These are phyloP conservation scores for Penicillium sp. DNA, from an alignment of 2,329 filamentous ascomycete genomes.

Conservation along the genomic window DNA sequence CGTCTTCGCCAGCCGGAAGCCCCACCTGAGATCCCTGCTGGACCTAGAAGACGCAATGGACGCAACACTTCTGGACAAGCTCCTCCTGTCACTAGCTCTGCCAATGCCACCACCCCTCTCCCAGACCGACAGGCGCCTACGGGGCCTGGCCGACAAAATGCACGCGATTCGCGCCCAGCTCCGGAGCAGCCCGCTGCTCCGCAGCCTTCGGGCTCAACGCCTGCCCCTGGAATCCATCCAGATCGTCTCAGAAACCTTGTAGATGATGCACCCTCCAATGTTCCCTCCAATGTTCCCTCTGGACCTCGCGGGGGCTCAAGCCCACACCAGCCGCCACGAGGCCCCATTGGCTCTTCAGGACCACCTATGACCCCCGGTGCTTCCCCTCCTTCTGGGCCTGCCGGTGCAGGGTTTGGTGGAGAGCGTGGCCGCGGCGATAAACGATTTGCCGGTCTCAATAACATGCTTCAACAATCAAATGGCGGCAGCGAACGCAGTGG, in stretches of 20 bases:
- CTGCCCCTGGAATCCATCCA: conserved; percentile 55
- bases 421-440: conserved; percentile 48
- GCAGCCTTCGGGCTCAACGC: conserved; percentile 36
- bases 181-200: conserved; percentile 35
- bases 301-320: conserved; percentile 17
- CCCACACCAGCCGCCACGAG: conserved; percentile 29
- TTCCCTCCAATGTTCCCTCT: not conserved
- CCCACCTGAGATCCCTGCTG: conserved; percentile 53
- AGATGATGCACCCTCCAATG: conserved; percentile 18
- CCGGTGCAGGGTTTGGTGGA: conserved; percentile 34
- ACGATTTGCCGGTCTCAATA: conserved; percentile 50
- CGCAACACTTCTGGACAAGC: conserved; percentile 35
- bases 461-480: conserved; percentile 48
- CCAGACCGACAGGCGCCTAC: conserved; percentile 47
- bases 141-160: conserved; percentile 43
- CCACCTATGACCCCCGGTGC: conserved; percentile 36
- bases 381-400: conserved; percentile 36
- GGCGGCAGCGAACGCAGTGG: conserved; percentile 34
- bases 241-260: conserved; percentile 53
- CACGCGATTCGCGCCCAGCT: conserved; percentile 36
- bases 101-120: conserved; percentile 24
- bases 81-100: conserved; percentile 17
- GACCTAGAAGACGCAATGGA: conserved; percentile 47
- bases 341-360: conserved; percentile 39
- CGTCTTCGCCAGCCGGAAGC: conserved; percentile 46